Base-by-base conservation (phyloP, 352 stramenopile genomes). In the Phytophthora pistaciae region DNA sequence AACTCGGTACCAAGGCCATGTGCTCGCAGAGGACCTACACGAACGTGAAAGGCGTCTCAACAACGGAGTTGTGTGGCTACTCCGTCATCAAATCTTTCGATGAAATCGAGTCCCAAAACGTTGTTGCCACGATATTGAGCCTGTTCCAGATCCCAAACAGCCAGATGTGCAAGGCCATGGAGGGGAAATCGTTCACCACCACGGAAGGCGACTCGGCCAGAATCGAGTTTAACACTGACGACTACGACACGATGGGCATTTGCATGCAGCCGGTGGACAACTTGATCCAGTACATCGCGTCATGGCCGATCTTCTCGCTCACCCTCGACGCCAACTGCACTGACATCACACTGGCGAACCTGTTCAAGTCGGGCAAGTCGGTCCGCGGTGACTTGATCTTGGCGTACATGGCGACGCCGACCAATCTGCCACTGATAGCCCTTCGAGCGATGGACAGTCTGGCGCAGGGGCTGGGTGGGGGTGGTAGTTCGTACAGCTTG, bases 141-240 rank as follows among this genome's bases (percentile, higher is more conserved):
- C 40, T 76, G 57, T 4, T 74, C 7, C 75, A 85, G 40, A 74
- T 90, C 48, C 73, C 82, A 2, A 85, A 76, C 29, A 64, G 77
- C 29, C 75, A 83, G 56, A 80, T 79, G 25, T 90, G 82, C 66
- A 68, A 72, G 27, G 72, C 75, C 5, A 70, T 86, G 42, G 66
- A 53, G 2, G 80, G 72, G 13, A 64, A 74, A 25, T 5, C 56
- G 3, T 88, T 90, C 74, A 77, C 64, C 25, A 82, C 68, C 36
- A 79, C 82, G 0, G 62, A 65, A 4, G 67, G 70, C 11, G 42
- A n/a, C 11, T 54, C 61, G 1, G 50, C 55, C 5, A 68, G 74
- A 42, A 79, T 83, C 29, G 54, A 52, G 5, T 83, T 82, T 55
- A 52, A 60, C 6, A 60, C 56, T 1, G 52, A 70, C 16, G 70